These are phyloP conservation scores for Stentor coeruleus DNA, from an alignment of 73 alveolate genomes.

Conservation along the genomic window DNA sequence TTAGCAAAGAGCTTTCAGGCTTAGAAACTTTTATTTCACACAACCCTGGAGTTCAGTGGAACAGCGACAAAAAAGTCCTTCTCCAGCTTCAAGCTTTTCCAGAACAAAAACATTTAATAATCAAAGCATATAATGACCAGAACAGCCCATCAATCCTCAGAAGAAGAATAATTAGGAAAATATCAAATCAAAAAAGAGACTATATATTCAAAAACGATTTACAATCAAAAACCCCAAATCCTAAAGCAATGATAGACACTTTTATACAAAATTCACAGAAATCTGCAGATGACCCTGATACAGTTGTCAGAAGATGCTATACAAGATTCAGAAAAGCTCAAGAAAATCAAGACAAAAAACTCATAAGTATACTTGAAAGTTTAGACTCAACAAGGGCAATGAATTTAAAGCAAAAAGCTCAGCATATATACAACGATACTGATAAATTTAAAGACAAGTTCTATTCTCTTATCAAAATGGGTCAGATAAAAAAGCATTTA, in stretches of 20 bases:
- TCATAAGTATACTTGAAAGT: neutral
- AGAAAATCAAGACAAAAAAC: slow-evolving; percentile 2
- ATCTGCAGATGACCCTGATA: neutral
- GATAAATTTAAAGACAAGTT: neutral
- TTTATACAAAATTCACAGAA: neutral
- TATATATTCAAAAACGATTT: neutral
- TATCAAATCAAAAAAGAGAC: neutral
- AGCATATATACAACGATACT: neutral
- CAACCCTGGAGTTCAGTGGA: slow-evolving; percentile 16
- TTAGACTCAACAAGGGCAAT: neutral
- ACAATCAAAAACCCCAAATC: neutral
- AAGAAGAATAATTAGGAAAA: too few species aligned
- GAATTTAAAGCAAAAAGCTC: neutral
- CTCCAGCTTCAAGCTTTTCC: slow-evolving; percentile 5
- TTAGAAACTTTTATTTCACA: neutral
- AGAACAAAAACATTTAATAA: neutral
- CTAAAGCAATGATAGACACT: neutral
- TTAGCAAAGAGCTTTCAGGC: slow-evolving; percentile 22
- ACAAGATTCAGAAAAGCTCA: neutral
- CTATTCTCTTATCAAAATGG: neutral
- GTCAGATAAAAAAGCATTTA: neutral
- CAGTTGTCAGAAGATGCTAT: neutral
- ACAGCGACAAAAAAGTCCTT: slow-evolving; percentile 14
- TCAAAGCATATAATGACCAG: neutral
- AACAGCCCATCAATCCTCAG: neutral